Evolutionary conservation across 768 basidiomycete genomes (phyloP), one percentile per base, ranked within the genome.

Genomic region (Lanmaoa rubissima): DNA sequence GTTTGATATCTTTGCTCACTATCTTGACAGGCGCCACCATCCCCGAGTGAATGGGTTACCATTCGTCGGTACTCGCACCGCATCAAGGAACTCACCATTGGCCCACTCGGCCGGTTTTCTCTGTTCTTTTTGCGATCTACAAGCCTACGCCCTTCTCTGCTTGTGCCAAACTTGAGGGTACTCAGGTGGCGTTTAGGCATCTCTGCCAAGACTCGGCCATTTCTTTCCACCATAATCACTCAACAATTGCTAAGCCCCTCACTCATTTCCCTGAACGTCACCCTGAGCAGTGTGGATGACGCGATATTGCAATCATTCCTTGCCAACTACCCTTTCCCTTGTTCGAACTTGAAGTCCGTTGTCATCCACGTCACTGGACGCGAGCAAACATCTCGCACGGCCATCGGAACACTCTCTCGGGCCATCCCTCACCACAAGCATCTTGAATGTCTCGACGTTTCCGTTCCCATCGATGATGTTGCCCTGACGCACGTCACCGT

Each of bases 21-120:
- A 10, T 19, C 10, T 24, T 12, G 19, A 42, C 24, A 57, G 46
- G 17, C 5, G 6, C 7, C 41, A 16, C 34, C 42, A 24, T 57
- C 46, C 16, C 9, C 35, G 9, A 0, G n/a, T 16, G 40, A 44
- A 4, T 55, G 44, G 55, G 11, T 4, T 2, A 19, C n/a, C 53
- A 26, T 57, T 40, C 53, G 17, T 26, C 45, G 52, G 5, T 54
- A 54, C 39, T 54, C 51, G 3, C 21, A 54, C 39, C 55, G 51
- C 39, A 28, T 42, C 51, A 53, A 35, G 34, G 54, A 53, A 5
- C 49, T 55, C 41, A n/a, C 8, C 3, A 13, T 51, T 6, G 24
- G 16, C 14, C 19, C 34, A 7, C 8, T 13, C 21, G n/a, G 11
- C 19, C 41, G 5, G 14, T 8, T 34, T 26, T 35, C 40, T 21